phyloP scores from a whole-genome alignment of 2,329 filamentous ascomycete species.

The Podosphaera xanthii region DNA sequence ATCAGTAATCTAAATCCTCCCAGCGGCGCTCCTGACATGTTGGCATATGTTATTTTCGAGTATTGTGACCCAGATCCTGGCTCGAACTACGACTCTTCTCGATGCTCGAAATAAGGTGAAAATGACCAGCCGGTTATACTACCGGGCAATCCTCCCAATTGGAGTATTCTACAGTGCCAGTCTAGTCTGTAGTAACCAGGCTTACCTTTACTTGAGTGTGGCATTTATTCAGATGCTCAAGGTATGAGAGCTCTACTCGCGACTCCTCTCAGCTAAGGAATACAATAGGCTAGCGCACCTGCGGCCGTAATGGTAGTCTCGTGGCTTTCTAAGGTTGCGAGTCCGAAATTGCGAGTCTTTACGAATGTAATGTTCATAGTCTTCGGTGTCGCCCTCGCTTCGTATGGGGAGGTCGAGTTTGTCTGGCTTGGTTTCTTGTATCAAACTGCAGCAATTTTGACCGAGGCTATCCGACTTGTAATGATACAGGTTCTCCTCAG shows the following conservation, averaged over 20 bases:
- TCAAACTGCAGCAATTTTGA: conserved; percentile 53
- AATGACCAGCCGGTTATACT: conserved; percentile 87
- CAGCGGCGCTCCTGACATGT: conserved; percentile 63
- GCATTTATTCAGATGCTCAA: conserved; percentile 98
- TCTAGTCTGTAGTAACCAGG: conserved; percentile 83
- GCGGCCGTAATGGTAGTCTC: conserved; percentile 74
- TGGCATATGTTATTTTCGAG: conserved; percentile 87
- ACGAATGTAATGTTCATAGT: conserved; percentile 86
- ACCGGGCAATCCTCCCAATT: conserved; percentile 79
- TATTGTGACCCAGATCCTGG: conserved; percentile 75
- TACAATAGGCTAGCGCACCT: conserved; percentile 54
- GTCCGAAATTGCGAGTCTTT: conserved; percentile 63
- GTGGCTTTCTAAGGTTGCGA: conserved; percentile 65
- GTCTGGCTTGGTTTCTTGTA: conserved; percentile 54
- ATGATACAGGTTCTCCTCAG: conserved; percentile 65
- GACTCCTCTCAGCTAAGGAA: background rate
- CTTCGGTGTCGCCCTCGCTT: conserved; percentile 76
- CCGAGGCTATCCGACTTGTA: conserved; percentile 59
- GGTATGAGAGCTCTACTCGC: conserved; percentile 21
- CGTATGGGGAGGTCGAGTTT: conserved; percentile 84
- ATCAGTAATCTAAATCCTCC: conserved; percentile 1
- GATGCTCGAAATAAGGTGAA: conserved; percentile 86
- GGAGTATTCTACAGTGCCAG: conserved; percentile 84
- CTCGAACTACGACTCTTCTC: conserved; percentile 65
- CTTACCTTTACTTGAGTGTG: conserved; percentile 81